Evolutionary conservation across 2,329 filamentous ascomycete genomes (phyloP).

Genomic region (Massarina eburnea): DNA sequence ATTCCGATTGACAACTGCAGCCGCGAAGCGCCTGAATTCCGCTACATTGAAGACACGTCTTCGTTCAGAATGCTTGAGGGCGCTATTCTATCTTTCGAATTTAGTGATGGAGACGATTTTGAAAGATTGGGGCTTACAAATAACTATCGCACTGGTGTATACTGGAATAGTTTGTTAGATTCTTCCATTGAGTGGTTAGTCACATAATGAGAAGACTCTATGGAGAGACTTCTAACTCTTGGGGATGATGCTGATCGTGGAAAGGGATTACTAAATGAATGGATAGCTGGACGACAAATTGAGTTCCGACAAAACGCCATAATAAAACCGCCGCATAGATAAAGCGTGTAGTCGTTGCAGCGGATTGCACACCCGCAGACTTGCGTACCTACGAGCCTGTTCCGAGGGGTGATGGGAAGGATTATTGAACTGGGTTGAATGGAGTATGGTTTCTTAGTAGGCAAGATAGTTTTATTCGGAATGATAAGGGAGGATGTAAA

Average conservation of each 20-base stretch:
- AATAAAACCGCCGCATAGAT: not conserved
- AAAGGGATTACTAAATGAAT: conserved; percentile 1
- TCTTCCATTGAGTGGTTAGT: conserved; percentile 8
- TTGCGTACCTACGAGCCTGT: too few relatives aligned
- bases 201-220: conserved; percentile 9
- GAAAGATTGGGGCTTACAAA: conserved; percentile 9
- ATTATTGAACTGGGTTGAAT: too few relatives aligned
- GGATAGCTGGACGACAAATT: not conserved
- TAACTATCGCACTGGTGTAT: conserved; percentile 28
- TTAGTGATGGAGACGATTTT: conserved; percentile 11
- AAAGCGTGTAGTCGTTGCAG: not conserved
- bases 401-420: too few relatives aligned
- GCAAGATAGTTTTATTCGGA: too few relatives aligned
- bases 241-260: not conserved
- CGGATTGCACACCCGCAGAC: too few relatives aligned
- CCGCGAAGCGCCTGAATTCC: conserved; percentile 30
- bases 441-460: too few relatives aligned
- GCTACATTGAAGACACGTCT: conserved; percentile 19
- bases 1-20: conserved; percentile 22
- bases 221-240: conserved; percentile 5
- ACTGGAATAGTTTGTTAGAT: conserved; percentile 19
- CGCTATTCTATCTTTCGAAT: conserved; percentile 22
- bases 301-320: conserved; percentile 8
- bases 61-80: conserved; percentile 16
- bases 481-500: too few relatives aligned